Conservation (phyloP, 2,329 filamentous ascomycete genomes). For the Pleurostoma richardsiae region DNA sequence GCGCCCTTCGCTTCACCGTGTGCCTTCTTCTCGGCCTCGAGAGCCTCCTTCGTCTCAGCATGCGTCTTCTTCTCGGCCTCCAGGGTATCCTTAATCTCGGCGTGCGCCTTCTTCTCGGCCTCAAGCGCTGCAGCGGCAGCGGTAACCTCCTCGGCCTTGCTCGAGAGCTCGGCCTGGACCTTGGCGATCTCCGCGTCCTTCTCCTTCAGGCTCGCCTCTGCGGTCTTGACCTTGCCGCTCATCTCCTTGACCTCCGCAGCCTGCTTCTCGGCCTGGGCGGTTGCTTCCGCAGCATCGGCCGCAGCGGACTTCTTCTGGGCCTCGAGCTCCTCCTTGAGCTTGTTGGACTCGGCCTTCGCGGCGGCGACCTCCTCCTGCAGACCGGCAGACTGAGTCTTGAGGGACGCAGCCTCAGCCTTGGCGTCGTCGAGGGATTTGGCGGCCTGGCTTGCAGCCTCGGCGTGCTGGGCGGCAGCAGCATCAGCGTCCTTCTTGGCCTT, state of each 20-base stretch:
- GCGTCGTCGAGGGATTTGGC: neutral
- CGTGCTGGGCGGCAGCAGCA: slow-evolving; percentile 1
- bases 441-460: neutral
- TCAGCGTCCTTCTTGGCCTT: slow-evolving; percentile 3
- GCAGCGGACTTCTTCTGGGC: slow-evolving; percentile 2
- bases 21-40: neutral
- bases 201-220: slow-evolving; percentile 1
- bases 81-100: slow-evolving; percentile 1
- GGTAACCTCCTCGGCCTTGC: slow-evolving; percentile 2
- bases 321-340: slow-evolving; percentile 1
- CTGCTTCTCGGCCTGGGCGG: neutral
- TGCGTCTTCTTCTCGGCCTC: slow-evolving; percentile 1
- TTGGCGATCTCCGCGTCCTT: slow-evolving; percentile 1
- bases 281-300: neutral
- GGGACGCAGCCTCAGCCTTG: neutral
- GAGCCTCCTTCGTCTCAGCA: neutral
- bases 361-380: slow-evolving; percentile 1
- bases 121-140: neutral
- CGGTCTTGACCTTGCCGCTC: neutral
- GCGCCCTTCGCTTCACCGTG: neutral
- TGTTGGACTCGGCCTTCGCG: slow-evolving; percentile 2
- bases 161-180: slow-evolving; percentile 1
- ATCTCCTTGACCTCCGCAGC: slow-evolving; percentile 2
- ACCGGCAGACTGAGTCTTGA: slow-evolving; percentile 1
- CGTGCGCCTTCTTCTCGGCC: slow-evolving; percentile 1